Evolutionary conservation across 495 filamentous ascomycete species (phyloP).

Genomic region (Talaromyces nanjingensis): DNA sequence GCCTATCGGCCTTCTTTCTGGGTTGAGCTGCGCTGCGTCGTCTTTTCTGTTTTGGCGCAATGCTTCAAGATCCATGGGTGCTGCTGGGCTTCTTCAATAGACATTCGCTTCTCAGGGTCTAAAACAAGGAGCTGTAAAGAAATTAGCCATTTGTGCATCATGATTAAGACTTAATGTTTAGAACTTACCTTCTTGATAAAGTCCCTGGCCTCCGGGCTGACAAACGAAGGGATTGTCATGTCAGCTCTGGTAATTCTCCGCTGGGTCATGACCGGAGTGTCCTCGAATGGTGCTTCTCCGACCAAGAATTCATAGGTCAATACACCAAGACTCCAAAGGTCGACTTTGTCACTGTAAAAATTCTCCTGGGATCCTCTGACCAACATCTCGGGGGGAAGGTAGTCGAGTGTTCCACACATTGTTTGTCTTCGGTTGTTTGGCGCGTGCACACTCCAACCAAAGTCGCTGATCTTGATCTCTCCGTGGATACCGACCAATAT

Average conservation of each 20-base stretch:
- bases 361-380: conserved; percentile 70
- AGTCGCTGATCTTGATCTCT: conserved; percentile 98
- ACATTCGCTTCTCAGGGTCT: conserved; percentile 87
- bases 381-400: conserved; percentile 97
- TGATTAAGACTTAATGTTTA: neutral
- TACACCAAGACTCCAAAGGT: conserved; percentile 92
- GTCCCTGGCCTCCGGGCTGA: conserved; percentile 86
- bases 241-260: conserved; percentile 81
- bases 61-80: conserved; percentile 99
- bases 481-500: conserved; percentile 96
- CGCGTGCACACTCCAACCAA: conserved; percentile 97
- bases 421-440: conserved; percentile 91
- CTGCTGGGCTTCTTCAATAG: conserved; percentile 78
- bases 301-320: conserved; percentile 95
- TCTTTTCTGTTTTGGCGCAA: conserved; percentile 72
- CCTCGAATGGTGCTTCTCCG: conserved; percentile 92
- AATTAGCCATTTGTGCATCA: neutral
- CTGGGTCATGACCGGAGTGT: conserved; percentile 91
- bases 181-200: conserved; percentile 76
- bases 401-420: conserved; percentile 96
- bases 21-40: conserved; percentile 39
- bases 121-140: conserved; percentile 71
- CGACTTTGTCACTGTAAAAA: conserved; percentile 90
- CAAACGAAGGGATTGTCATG: conserved; percentile 85
- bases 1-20: conserved; percentile 2